Evolutionary conservation across 2,329 filamentous ascomycete genomes (phyloP).

Genomic region (Knoxdaviesia proteae): DNA sequence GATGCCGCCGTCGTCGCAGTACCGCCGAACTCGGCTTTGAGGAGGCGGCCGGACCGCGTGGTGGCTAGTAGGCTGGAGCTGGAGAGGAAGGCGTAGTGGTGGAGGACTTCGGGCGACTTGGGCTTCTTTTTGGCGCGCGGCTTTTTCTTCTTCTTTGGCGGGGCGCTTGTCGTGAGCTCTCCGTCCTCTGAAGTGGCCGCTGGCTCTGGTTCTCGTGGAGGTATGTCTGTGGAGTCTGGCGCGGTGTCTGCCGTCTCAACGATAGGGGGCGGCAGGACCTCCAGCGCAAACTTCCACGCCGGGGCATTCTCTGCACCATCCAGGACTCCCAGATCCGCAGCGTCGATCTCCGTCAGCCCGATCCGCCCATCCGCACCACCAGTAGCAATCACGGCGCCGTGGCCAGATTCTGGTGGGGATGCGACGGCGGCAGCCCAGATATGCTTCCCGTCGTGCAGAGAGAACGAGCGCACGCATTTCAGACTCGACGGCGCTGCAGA

Average conservation of each 20-base stretch:
- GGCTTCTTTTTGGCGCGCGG: not conserved
- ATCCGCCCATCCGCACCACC: slow-evolving; percentile 72
- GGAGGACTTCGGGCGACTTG: slow-evolving; percentile 21
- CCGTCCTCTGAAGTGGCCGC: too few species aligned
- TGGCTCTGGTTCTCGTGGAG: too few species aligned
- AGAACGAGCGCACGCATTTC: slow-evolving; percentile 30
- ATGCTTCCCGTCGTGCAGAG: slow-evolving; percentile 68
- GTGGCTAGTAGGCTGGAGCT: slow-evolving; percentile 29
- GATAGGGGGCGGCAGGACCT: too few species aligned
- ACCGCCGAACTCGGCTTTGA: slow-evolving; percentile 20
- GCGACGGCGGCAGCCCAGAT: slow-evolving; percentile 54
- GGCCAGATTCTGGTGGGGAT: slow-evolving; percentile 6
- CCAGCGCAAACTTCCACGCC: too few species aligned
- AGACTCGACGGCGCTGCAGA: slow-evolving; percentile 11
- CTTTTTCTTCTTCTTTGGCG: not conserved
- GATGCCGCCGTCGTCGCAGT: slow-evolving; percentile 1
- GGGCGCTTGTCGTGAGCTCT: not conserved
- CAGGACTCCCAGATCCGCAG: too few species aligned
- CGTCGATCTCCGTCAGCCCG: not conserved
- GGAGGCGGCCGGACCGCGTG: slow-evolving; percentile 38
- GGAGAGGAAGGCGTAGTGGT: slow-evolving; percentile 42
- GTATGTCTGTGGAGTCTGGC: too few species aligned
- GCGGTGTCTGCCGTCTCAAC: too few species aligned
- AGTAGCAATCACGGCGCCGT: slow-evolving; percentile 31
- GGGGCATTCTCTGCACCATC: too few species aligned